A percentile compares a stretch with the other conserved stretches of the same genome.
phyloP scores from a whole-genome alignment of 1,139 yeast species.

The Saccharomyces hybrid region DNA sequence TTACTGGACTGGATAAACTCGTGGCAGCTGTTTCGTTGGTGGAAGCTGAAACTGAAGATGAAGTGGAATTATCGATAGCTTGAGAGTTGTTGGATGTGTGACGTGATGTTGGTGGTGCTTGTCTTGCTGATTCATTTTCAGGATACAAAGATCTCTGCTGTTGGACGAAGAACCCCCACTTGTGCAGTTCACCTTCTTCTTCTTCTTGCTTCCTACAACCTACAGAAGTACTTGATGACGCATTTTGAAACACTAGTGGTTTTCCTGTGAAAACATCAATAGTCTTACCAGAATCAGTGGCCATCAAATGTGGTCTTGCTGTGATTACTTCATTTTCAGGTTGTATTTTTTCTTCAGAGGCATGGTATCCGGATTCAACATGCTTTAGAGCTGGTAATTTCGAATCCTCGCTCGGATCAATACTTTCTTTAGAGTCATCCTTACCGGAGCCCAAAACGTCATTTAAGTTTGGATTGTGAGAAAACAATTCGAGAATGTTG shows the following conservation, averaged over 20 bases:
- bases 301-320: constrained; percentile 54
- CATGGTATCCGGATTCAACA: constrained; percentile 12
- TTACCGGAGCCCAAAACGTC: constrained; percentile 9
- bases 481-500: constrained; percentile 51
- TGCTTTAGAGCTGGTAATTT: constrained; percentile 12
- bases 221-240: constrained; percentile 54
- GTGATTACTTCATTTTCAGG: constrained; percentile 7
- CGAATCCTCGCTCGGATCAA: neutral
- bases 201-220: constrained; percentile 73
- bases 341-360: constrained; percentile 4
- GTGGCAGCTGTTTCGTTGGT: constrained; percentile 10
- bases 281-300: constrained; percentile 49
- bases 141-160: constrained; percentile 43
- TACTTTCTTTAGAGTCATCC: neutral
- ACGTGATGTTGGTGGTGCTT: neutral
- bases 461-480: constrained; percentile 16
- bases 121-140: constrained; percentile 13
- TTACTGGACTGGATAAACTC: constrained; percentile 5
- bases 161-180: constrained; percentile 67
- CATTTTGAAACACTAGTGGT: constrained; percentile 51
- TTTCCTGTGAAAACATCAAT: constrained; percentile 62
- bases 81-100: neutral
- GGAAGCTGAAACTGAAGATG: constrained; percentile 11
- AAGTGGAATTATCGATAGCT: constrained; percentile 7
- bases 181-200: constrained; percentile 85